Evolutionary conservation across 306 rosid species (phyloP), one percentile per base, ranked within the genome.

Genomic region (Malus sieversii): DNA sequence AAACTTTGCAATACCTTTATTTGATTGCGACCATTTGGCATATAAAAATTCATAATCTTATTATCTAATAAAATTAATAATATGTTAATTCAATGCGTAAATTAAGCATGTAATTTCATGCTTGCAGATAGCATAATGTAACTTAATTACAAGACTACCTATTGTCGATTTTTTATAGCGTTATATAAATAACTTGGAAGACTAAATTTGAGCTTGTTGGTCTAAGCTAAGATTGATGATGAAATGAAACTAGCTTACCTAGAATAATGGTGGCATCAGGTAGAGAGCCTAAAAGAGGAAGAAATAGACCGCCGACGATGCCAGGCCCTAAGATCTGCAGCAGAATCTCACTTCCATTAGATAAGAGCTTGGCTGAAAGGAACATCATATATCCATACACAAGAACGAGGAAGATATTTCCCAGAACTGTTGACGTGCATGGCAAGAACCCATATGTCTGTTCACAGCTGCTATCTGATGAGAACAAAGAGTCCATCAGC

Each of bases 261-360:
- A 86, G 87, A 59, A 86, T 84, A 44, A 84, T 79, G 18, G 83
- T 70, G 57, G 84, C 87, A 57, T 86, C 90, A 62, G 90, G 90
- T 70, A 86, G 38, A 73, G 86, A 58, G 62, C 84, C 77, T 78
- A 86, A 67, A 22, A 86, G 30, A 79, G 90, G 90, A 2, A 86
- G 74, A 67, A 86, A 73, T 46, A 86, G 75, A 11, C 90, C 86
- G 4, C 87, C 90, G 35, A 86, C 60, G 5, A 86, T 70, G 42
- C 90, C 90, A 76, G 84, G 87, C 48, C 88, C 88, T 58, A 84
- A 71, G 75, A 84, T 84, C 74, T 87, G 82, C 46, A 84, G 85
- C 81, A 86, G 75, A 73, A 87, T 76, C 82, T 87, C 87, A 71
- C 85, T 84, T 33, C 87, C 85, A 72, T 46, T 22, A 1, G 88